Evolutionary conservation across 805 yeast genomes (phyloP).

Genomic region (Wickerhamiella cacticola): DNA sequence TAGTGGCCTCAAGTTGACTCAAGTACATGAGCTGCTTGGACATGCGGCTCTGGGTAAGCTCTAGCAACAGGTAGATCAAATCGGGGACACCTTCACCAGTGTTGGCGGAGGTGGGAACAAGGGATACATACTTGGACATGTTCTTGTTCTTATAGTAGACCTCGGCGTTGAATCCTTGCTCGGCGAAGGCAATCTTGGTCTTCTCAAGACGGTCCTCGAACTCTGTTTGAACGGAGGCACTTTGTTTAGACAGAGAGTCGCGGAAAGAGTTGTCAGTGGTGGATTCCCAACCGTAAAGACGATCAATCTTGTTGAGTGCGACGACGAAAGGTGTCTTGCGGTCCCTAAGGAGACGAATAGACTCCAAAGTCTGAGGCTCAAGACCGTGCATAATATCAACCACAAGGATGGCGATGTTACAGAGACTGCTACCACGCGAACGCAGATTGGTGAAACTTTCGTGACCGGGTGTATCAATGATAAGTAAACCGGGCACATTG

Average conservation of each 20-base stretch:
- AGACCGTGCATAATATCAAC: slow-evolving; percentile 99
- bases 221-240: slow-evolving; percentile 77
- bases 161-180: slow-evolving; percentile 97
- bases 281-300: slow-evolving; percentile 88
- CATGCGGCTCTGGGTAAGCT: slow-evolving; percentile 97
- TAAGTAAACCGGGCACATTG: slow-evolving; percentile 93
- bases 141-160: slow-evolving; percentile 91
- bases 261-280: slow-evolving; percentile 92
- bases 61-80: slow-evolving; percentile 86
- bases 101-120: slow-evolving; percentile 97
- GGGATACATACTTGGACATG: slow-evolving; percentile 83
- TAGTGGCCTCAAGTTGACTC: slow-evolving; percentile 87
- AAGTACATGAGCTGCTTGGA: slow-evolving; percentile 95
- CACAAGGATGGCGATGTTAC: slow-evolving; percentile 98
- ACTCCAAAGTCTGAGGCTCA: slow-evolving; percentile 95
- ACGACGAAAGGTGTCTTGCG: slow-evolving; percentile 97
- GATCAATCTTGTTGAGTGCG: slow-evolving; percentile 94
- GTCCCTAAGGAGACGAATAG: slow-evolving; percentile 81
- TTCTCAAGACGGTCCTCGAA: slow-evolving; percentile 76
- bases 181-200: slow-evolving; percentile 84
- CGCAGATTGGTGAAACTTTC: slow-evolving; percentile 96
- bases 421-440: slow-evolving; percentile 96
- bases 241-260: slow-evolving; percentile 77
- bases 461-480: slow-evolving; percentile 99
- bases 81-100: slow-evolving; percentile 99